Base-by-base conservation (phyloP, 176 grass and related monocot genomes). In the Ampelocalamus luodianensis region DNA sequence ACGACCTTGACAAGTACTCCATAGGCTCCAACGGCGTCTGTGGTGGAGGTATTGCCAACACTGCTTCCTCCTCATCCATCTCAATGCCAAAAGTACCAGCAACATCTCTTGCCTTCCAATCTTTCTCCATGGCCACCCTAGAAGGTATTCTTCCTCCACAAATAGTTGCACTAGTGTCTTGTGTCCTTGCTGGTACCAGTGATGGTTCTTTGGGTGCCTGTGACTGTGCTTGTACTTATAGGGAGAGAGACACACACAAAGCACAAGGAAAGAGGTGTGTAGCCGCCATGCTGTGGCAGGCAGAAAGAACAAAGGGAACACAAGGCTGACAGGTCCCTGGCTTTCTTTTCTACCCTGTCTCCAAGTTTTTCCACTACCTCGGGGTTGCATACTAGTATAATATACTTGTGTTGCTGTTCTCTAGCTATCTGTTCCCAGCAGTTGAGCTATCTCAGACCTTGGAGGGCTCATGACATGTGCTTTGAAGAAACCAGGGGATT, bases 1-100 rank as follows among this genome's bases (percentile, higher is more conserved):
- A 95, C 43, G 93, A 95, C 83, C 93, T 60, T 0, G 93, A 90
- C 42, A 95, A 55, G 85, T 88, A 95, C 90, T 95, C 93, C 93
- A 95, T 90, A 59, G 93, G 88, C 86, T 95, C 93, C 42, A 82
- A 18, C 59, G 93, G 93, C 14, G 93, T 95, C 93, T 95, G 93
- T 51, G 93, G 93, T 3, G 93, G 93, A 6, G 90, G 88, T 78
- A 95, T 92, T 13, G 59, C 83, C 36, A 44, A 10, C 65, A 32
- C 79, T 1, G 64, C 80, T 16, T 53, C 88, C 20, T 89, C 89
- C 15, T 84, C 77, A 34, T 84, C 93, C 55, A 83, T 39, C 56
- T 66, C 85, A 42, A 86, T 24, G 44, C 36, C 61, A n/a, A 88
- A 78, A 40, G 55, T 49, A 3, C 65, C 13, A 72, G 76, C 55